phyloP scores from a whole-genome alignment of 2,329 filamentous ascomycete genomes.

The Orbilia oligospora region DNA sequence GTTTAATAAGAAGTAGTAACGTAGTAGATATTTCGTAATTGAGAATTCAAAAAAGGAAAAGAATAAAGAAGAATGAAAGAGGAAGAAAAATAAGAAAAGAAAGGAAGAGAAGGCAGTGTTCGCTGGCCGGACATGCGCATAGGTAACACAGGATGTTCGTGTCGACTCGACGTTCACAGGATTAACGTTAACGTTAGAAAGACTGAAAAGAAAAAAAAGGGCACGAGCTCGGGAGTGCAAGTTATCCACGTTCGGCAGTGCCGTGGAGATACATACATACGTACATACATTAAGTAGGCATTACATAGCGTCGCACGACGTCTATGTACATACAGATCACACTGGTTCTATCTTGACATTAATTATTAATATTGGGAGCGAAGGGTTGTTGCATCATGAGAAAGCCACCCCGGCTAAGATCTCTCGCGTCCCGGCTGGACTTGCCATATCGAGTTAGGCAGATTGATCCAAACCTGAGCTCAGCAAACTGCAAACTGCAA shows the following conservation, averaged over 20 bases:
- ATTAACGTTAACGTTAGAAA: too few species aligned
- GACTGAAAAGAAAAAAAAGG: neutral
- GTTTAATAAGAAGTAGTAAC: neutral
- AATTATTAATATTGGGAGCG: too few species aligned
- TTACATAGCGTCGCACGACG: neutral
- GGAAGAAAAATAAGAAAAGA: neutral
- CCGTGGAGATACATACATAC: neutral
- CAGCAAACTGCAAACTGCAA: neutral
- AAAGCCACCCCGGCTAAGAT: neutral
- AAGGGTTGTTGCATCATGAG: neutral
- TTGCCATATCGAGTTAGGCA: slow-evolving; percentile 16
- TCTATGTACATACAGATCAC: neutral
- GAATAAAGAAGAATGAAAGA: neutral
- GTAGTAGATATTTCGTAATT: slow-evolving; percentile 2
- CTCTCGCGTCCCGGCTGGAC: slow-evolving; percentile 21
- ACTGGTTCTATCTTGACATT: too few species aligned
- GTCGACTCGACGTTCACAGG: neutral
- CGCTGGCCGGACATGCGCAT: slow-evolving; percentile 12
- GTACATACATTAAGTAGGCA: too few species aligned
- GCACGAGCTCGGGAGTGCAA: slow-evolving; percentile 16
- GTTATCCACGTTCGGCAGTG: neutral
- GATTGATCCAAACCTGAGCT: neutral
- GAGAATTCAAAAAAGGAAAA: neutral
- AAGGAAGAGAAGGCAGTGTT: too few species aligned
- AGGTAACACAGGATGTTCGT: neutral